phyloP scores from a whole-genome alignment of 176 grass and related monocot genomes.

The Lolium multiflorum region DNA sequence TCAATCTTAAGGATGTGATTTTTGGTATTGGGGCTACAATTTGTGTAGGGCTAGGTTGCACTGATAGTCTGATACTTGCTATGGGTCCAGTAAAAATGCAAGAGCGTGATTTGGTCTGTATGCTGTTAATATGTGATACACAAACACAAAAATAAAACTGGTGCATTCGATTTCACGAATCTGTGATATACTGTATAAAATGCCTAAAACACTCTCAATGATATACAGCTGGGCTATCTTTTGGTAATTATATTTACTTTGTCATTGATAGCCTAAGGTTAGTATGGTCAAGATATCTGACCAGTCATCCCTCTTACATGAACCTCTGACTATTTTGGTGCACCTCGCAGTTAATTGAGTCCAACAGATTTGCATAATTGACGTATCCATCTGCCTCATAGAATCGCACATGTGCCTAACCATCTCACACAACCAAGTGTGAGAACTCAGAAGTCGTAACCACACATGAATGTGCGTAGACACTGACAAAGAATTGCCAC shows the following conservation, averaged over 20 bases:
- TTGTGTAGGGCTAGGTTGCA: neutral
- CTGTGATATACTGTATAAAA: neutral
- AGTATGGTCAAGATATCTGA: neutral
- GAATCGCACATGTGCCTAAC: neutral
- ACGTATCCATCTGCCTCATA: neutral
- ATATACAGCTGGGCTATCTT: neutral
- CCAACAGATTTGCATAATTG: neutral
- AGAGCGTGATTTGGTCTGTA: neutral
- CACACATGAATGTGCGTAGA: neutral
- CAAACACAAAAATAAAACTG: neutral
- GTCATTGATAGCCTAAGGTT: neutral
- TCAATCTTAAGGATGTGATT: neutral
- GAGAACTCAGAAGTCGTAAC: neutral
- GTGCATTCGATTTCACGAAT: neutral
- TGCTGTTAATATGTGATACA: neutral
- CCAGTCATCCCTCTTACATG: neutral
- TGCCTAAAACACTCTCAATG: neutral
- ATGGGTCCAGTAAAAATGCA: neutral
- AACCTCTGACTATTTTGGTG: neutral
- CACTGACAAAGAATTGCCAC: neutral
- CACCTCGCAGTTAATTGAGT: neutral
- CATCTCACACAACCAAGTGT: neutral
- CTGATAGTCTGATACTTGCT: neutral
- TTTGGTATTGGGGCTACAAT: neutral
- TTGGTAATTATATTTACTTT: neutral